These are phyloP conservation scores for Neophaeococcomyces mojaviensis DNA, from an alignment of 2,329 filamentous ascomycete genomes.

Conservation along the genomic window DNA sequence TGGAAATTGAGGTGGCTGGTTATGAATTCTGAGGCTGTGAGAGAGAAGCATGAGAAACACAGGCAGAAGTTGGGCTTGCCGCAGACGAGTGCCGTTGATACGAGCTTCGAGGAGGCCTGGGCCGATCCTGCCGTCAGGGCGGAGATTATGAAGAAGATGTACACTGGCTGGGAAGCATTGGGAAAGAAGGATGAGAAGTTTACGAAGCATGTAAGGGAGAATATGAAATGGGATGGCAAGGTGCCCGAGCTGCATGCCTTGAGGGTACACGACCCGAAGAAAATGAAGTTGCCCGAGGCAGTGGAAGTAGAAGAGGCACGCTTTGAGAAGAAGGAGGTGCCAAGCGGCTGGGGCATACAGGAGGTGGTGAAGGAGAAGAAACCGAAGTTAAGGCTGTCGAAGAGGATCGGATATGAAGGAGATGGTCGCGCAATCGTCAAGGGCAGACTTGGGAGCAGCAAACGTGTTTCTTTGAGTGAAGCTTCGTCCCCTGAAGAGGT, in stretches of 20 bases:
- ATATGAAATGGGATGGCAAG: not conserved
- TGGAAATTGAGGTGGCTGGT: constrained; percentile 87
- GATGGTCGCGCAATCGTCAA: too few species aligned
- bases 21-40: constrained; percentile 67
- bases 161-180: constrained; percentile 22
- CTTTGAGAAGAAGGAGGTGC: too few species aligned
- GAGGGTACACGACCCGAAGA: not conserved
- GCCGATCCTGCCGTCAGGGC: constrained; percentile 37
- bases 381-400: not conserved
- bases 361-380: not conserved
- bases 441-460: too few species aligned
- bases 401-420: not conserved
- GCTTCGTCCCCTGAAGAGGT: too few species aligned
- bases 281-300: not conserved
- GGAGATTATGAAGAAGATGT: constrained; percentile 31
- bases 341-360: too few species aligned
- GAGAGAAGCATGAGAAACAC: constrained; percentile 59
- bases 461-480: too few species aligned
- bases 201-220: constrained; percentile 21
- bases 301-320: constrained; percentile 4
- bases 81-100: constrained; percentile 32
- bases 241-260: not conserved
- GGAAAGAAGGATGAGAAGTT: constrained; percentile 22
- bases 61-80: constrained; percentile 59
- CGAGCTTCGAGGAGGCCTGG: constrained; percentile 34